Conservation (phyloP, 2,329 filamentous ascomycete species). For the Rachicladosporium sp. region DNA sequence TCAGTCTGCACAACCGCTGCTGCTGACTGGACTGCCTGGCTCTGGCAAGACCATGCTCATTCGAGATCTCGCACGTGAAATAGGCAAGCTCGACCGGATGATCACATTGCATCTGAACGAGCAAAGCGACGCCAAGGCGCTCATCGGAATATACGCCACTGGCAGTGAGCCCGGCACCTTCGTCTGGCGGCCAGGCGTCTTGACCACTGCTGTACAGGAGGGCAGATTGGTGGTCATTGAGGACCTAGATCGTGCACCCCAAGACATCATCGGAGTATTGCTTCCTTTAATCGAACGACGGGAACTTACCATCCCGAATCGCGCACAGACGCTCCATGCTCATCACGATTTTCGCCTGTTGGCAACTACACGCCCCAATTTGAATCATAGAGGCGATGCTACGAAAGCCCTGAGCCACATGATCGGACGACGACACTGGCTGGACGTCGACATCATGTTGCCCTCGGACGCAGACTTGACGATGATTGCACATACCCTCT, state of each 20-base stretch:
- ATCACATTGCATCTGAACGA: slow-evolving; percentile 94
- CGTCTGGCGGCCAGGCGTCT: slow-evolving; percentile 78
- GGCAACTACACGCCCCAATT: slow-evolving; percentile 68
- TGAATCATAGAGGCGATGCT: slow-evolving; percentile 56
- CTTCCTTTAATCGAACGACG: slow-evolving; percentile 83
- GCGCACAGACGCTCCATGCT: slow-evolving; percentile 74
- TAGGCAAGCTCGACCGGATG: slow-evolving; percentile 70
- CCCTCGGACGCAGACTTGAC: slow-evolving; percentile 59
- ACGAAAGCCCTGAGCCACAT: slow-evolving; percentile 55
- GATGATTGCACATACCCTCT: slow-evolving; percentile 58
- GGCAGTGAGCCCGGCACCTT: slow-evolving; percentile 81
- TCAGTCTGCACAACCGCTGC: slow-evolving; percentile 55
- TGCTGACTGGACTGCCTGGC: slow-evolving; percentile 72
- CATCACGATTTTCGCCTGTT: slow-evolving; percentile 79
- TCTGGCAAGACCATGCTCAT: slow-evolving; percentile 83
- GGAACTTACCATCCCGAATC: slow-evolving; percentile 80
- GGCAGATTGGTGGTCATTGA: slow-evolving; percentile 96
- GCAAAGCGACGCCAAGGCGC: slow-evolving; percentile 93
- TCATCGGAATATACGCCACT: slow-evolving; percentile 88
- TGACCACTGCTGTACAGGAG: slow-evolving; percentile 87
- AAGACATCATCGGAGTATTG: slow-evolving; percentile 86
- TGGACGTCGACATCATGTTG: slow-evolving; percentile 55
- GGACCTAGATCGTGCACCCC: slow-evolving; percentile 87
- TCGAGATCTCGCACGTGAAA: slow-evolving; percentile 65
- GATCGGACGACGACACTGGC: slow-evolving; percentile 80